phyloP scores from a whole-genome alignment of 495 filamentous ascomycete genomes.

The Tuber microsphaerosporum region DNA sequence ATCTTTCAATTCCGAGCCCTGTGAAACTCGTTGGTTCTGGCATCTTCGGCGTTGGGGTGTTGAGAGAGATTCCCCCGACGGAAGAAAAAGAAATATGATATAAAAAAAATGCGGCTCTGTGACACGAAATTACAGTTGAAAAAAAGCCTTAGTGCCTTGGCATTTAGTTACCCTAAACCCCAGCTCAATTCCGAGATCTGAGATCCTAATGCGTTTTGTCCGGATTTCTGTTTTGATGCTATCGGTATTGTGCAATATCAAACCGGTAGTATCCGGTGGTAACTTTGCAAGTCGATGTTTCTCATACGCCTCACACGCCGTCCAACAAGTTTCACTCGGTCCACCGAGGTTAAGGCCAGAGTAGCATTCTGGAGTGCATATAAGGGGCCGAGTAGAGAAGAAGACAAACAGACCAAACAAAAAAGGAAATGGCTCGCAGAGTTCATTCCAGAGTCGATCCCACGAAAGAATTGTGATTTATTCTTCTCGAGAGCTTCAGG shows the following conservation, averaged over 20 bases:
- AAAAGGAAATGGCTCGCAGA: slow-evolving; percentile 69
- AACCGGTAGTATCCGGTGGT: not conserved
- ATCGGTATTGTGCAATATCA: too few species aligned
- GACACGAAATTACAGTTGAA: not conserved
- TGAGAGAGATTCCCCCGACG: not conserved
- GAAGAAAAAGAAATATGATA: too few species aligned
- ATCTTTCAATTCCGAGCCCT: slow-evolving; percentile 66
- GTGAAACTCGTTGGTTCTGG: slow-evolving; percentile 56
- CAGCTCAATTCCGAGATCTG: not conserved
- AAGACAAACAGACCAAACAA: slow-evolving; percentile 57
- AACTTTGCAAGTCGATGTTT: not conserved
- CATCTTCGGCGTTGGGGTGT: not conserved
- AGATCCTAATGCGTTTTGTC: not conserved
- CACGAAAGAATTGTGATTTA: slow-evolving; percentile 57
- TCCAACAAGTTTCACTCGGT: not conserved
- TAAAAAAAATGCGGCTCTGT: slow-evolving; percentile 2
- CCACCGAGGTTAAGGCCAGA: not conserved
- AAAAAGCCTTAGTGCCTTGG: not conserved
- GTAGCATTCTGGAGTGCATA: not conserved
- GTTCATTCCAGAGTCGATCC: slow-evolving; percentile 58
- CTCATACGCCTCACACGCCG: not conserved
- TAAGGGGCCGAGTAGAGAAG: slow-evolving; percentile 14
- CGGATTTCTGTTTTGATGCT: not conserved
- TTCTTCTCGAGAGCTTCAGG: slow-evolving; percentile 82
- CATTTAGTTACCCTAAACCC: not conserved